Evolutionary conservation across 306 rosid species (phyloP), one percentile per base, ranked within the genome.

Genomic region (Mucuna pruriens): DNA sequence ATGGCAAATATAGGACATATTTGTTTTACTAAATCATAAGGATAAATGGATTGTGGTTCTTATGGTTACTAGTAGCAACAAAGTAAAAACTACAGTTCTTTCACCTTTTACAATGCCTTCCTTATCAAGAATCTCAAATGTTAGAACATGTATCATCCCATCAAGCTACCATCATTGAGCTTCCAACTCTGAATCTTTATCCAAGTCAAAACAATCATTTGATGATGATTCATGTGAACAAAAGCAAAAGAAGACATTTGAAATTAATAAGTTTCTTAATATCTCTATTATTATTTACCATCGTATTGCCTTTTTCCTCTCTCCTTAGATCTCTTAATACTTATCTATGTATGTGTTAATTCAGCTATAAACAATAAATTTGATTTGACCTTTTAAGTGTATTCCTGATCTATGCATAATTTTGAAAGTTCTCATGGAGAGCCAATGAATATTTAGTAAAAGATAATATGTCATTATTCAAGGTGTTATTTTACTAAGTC

Each of bases 191-290:
- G 66, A 77, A 77, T 80, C 82, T 78, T 51, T 52, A 6, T 10
- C 20, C 36, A 20, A 38, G 39, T 42, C 8, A 38, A 7, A 42
- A 13, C 79, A 75, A 51, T 55, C 55, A 40, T 2, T 7, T 25
- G 83, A 39, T 71, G 62, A 16, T 61, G 12, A 46, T 80, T 19
- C 79, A 16, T 78, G 74, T 70, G 31, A 42, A 13, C 79, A 81
- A 61, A 87, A 29, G 86, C 48, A n/a, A n/a, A n/a, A n/a, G 88
- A 4, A 78, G 82, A 79, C 83, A 77, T 15, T 16, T 7, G 36
- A 82, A 75, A 68, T 10, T 75, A 9, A 90, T 89, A 84, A 83
- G 91, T 40, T 58, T 67, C 12, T 10, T 71, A 39, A 54, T 23
- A 42, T 71, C 38, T 71, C 26, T 33, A 8, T 51, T 62, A 36